Conservation (phyloP, 2,329 filamentous ascomycete genomes). For the Botrytis deweyae region DNA sequence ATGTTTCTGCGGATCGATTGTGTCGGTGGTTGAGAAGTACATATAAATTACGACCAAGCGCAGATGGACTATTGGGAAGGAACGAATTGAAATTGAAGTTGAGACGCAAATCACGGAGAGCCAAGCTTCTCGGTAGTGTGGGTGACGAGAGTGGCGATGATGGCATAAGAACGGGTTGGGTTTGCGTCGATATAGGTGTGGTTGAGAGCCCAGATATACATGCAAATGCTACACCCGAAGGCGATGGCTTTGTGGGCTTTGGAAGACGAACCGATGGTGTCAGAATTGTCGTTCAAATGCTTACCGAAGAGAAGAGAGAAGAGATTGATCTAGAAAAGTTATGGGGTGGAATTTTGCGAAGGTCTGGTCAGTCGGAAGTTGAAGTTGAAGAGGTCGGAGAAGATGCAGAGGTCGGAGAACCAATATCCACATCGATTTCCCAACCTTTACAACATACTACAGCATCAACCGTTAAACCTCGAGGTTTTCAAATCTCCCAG, state of each 20-base stretch:
- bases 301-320: conserved; percentile 67
- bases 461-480: not conserved
- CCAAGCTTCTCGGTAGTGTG: conserved; percentile 74
- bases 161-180: conserved; percentile 90
- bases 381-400: conserved; percentile 16
- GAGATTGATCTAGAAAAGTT: conserved; percentile 66
- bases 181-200: conserved; percentile 85
- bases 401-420: not conserved
- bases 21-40: conserved; percentile 79
- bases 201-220: conserved; percentile 54
- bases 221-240: conserved; percentile 46
- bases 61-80: conserved; percentile 84
- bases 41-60: conserved; percentile 70
- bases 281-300: conserved; percentile 68
- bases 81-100: conserved; percentile 90
- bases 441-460: not conserved
- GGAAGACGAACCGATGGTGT: conserved; percentile 57
- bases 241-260: conserved; percentile 72
- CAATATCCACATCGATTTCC: not conserved
- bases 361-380: conserved; percentile 23
- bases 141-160: conserved; percentile 68
- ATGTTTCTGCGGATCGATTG: conserved; percentile 85
- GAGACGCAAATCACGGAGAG: conserved; percentile 74
- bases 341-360: conserved; percentile 46
- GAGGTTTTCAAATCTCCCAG: conserved; percentile 21